A percentile compares a stretch with the other conserved stretches of the same genome.
Conservation (phyloP, 2,329 filamentous ascomycete species). For the Aspergillus sp. region DNA sequence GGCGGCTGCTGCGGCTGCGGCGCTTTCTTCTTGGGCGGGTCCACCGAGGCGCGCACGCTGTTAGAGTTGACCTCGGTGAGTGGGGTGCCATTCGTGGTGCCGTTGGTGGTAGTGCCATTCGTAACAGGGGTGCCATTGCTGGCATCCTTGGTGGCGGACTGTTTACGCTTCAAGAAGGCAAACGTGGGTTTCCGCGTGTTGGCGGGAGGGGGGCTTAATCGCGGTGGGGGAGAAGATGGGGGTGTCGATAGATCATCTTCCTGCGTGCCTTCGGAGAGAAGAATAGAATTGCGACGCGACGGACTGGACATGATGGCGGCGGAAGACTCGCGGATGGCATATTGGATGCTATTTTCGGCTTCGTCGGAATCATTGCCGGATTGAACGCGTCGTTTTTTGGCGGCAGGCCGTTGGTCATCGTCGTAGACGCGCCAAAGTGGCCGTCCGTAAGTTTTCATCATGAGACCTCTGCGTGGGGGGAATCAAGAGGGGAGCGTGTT, state of each 20-base stretch:
- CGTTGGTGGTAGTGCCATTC: slow-evolving; percentile 20
- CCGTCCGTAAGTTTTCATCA: slow-evolving; percentile 53
- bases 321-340: slow-evolving; percentile 51
- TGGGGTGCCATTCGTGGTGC: slow-evolving; percentile 31
- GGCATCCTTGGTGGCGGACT: slow-evolving; percentile 33
- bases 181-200: slow-evolving; percentile 53
- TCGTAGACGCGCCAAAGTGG: slow-evolving; percentile 51
- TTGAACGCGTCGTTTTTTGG: slow-evolving; percentile 50
- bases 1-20: slow-evolving; percentile 35
- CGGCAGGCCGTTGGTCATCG: slow-evolving; percentile 44
- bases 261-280: slow-evolving; percentile 45
- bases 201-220: slow-evolving; percentile 43
- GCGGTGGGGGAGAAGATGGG: slow-evolving; percentile 55
- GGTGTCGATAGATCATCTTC: slow-evolving; percentile 52
- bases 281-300: slow-evolving; percentile 49
- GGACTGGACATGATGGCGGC: slow-evolving; percentile 48
- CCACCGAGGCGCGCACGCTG: slow-evolving; percentile 42
- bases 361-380: slow-evolving; percentile 41
- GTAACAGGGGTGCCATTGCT: not conserved
- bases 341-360: slow-evolving; percentile 48
- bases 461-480: slow-evolving; percentile 44
- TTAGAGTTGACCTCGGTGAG: slow-evolving; percentile 51
- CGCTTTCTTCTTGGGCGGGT: slow-evolving; percentile 41
- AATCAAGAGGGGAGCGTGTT: slow-evolving; percentile 3
- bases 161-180: slow-evolving; percentile 52